phyloP scores from a whole-genome alignment of 2,329 filamentous ascomycete genomes.

The Diaporthe sp. region DNA sequence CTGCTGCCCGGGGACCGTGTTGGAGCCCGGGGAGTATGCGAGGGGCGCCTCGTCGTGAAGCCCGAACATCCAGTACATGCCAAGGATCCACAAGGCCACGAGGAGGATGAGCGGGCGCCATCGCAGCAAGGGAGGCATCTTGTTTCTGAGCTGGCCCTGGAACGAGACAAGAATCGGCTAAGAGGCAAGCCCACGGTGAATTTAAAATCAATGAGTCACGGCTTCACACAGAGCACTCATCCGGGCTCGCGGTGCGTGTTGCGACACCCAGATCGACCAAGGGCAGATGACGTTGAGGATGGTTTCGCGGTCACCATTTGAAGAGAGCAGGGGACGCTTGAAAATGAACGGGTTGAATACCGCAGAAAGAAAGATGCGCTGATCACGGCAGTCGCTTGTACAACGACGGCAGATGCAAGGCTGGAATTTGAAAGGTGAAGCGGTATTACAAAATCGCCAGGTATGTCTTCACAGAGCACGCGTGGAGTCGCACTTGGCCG shows the following conservation, averaged over 20 bases:
- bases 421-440: not conserved
- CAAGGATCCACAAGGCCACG: conserved; percentile 35
- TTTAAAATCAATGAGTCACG: not conserved
- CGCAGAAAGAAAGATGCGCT: not conserved
- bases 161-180: not conserved
- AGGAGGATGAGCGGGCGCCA: conserved; percentile 38
- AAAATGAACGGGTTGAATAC: not conserved
- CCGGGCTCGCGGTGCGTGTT: conserved; percentile 1
- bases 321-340: not conserved
- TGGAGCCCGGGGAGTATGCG: conserved; percentile 36
- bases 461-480: not conserved
- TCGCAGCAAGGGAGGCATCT: conserved; percentile 37
- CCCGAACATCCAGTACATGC: conserved; percentile 37
- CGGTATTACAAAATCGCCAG: not conserved
- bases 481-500: conserved; percentile 1
- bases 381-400: not conserved
- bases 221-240: not conserved
- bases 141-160: not conserved
- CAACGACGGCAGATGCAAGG: not conserved
- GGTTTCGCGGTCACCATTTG: conserved; percentile 16
- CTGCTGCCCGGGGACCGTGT: conserved; percentile 27
- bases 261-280: conserved; percentile 7
- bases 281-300: not conserved
- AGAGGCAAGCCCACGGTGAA: not conserved
- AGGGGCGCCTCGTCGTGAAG: conserved; percentile 30